Percentiles rank a stretch among this genome's conserved stretches.
Evolutionary conservation across 371 early-diverging fungal genomes (phyloP).

Genomic region (Blastocladiella emersonii): DNA sequence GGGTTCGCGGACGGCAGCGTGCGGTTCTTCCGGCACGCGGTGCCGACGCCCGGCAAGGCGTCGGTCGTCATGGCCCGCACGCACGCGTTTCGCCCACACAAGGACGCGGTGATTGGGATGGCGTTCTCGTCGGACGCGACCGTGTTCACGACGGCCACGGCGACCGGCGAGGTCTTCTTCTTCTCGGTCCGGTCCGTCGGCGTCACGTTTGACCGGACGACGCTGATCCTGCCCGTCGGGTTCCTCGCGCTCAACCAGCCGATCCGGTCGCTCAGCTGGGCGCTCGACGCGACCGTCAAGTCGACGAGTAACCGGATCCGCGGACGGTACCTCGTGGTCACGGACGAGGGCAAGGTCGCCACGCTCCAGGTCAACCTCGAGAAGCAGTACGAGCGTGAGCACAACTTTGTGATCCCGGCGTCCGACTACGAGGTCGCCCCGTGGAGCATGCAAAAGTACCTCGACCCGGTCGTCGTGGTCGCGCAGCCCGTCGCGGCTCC

Average conservation of each 20-base stretch:
- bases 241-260: background rate
- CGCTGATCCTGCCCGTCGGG: background rate
- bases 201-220: conserved; percentile 2
- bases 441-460: background rate
- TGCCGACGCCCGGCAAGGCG: background rate
- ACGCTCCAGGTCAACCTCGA: background rate
- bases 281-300: background rate
- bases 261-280: background rate
- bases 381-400: background rate
- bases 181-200: conserved; percentile 11
- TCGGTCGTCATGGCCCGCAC: conserved; percentile 18
- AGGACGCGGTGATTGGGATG: conserved; percentile 17
- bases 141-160: conserved; percentile 24
- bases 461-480: background rate
- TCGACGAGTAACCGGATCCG: background rate
- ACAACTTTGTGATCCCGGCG: background rate
- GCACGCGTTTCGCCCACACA: conserved; percentile 32
- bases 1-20: conserved; percentile 34
- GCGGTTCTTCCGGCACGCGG: conserved; percentile 22
- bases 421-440: background rate
- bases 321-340: background rate
- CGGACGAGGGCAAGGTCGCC: background rate
- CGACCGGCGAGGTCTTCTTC: conserved; percentile 29
- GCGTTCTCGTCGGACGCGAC: conserved; percentile 27
- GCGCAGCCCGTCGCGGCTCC: background rate